Percentiles rank a stretch among this genome's conserved stretches.
Conservation (phyloP, 768 basidiomycete species). For the Pleurotus platypus region DNA sequence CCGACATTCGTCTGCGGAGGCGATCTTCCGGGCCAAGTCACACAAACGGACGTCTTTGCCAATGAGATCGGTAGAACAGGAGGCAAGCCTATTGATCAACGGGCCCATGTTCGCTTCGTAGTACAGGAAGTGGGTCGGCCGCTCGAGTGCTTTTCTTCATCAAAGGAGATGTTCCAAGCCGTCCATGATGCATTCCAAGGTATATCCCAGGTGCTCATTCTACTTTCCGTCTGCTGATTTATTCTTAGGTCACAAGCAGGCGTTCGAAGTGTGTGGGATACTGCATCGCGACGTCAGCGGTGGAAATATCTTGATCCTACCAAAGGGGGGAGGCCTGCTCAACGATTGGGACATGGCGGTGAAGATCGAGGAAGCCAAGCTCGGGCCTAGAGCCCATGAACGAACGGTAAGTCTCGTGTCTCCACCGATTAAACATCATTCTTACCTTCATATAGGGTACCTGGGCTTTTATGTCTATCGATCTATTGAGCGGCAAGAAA, state of each 20-base stretch:
- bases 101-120: not conserved
- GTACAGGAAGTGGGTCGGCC: not conserved
- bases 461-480: constrained; percentile 27
- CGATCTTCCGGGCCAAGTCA: constrained; percentile 18
- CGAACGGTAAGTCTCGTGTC: constrained; percentile 6
- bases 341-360: constrained; percentile 10
- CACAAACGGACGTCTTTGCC: constrained; percentile 9
- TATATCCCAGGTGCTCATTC: not conserved
- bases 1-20: constrained; percentile 23
- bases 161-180: constrained; percentile 6
- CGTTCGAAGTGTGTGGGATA: constrained; percentile 1
- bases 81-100: not conserved
- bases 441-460: not conserved
- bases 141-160: not conserved
- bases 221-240: not conserved
- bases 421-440: not conserved
- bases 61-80: constrained; percentile 8
- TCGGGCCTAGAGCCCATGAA: not conserved
- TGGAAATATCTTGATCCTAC: constrained; percentile 6
- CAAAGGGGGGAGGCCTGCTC: constrained; percentile 4
- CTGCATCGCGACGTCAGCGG: constrained; percentile 11
- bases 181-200: constrained; percentile 16
- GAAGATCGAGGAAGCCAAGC: not conserved
- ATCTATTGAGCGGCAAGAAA: constrained; percentile 14
- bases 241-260: constrained; percentile 9